A percentile compares a stretch with the other conserved stretches of the same genome.
Evolutionary conservation across 78 protist genomes (phyloP).

Genomic region (Neovahlkampfia damariscottae): DNA sequence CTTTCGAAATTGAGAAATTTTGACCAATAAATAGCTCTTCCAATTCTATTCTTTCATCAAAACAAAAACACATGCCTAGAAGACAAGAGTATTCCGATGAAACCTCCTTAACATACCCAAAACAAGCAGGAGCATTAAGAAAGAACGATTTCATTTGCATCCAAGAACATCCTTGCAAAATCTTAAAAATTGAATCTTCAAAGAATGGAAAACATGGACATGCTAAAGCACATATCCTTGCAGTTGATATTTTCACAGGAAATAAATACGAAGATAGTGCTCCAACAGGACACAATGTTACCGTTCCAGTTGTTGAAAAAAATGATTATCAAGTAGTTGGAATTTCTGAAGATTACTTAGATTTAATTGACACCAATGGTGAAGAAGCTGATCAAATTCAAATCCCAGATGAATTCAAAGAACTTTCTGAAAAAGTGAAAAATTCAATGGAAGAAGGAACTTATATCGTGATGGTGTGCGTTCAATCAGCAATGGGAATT

Average conservation of each 20-base stretch:
- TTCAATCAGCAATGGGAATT: too few species aligned
- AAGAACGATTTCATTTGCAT: conserved; percentile 51
- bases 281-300: conserved; percentile 90
- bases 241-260: conserved; percentile 92
- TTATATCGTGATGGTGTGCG: conserved; percentile 29
- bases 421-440: conserved; percentile 32
- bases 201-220: conserved; percentile 99
- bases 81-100: too few species aligned
- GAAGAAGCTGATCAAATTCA: conserved; percentile 46
- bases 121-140: conserved; percentile 44
- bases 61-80: too few species aligned
- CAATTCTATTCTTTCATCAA: too few species aligned
- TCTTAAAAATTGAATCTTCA: conserved; percentile 67
- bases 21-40: too few species aligned
- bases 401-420: conserved; percentile 36
- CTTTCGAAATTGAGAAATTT: too few species aligned
- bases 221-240: conserved; percentile 90
- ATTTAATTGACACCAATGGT: conserved; percentile 42
- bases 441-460: conserved; percentile 28
- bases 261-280: conserved; percentile 83
- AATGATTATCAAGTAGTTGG: conserved; percentile 57
- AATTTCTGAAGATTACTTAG: conserved; percentile 43
- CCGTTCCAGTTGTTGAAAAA: conserved; percentile 76
- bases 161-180: conserved; percentile 76
- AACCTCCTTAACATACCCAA: conserved; percentile 13